Evolutionary conservation across 805 yeast genomes (phyloP).

Genomic region (Kuraishia molischiana): DNA sequence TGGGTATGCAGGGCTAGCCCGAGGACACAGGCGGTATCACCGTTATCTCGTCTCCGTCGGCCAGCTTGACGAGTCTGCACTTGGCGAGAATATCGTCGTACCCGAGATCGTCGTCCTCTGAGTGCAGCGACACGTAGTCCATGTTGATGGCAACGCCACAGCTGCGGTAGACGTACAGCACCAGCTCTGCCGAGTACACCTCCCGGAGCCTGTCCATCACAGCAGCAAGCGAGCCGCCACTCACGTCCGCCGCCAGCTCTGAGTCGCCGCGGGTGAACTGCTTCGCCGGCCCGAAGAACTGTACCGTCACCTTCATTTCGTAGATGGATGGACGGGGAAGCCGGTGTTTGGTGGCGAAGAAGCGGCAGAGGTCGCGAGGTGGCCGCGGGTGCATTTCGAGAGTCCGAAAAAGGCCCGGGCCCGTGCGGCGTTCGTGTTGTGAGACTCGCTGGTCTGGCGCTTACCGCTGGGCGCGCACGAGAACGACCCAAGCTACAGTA

Average conservation of each 20-base stretch:
- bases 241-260: constrained; percentile 4
- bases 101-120: constrained; percentile 5
- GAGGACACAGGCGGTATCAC: constrained; percentile 22
- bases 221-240: too few relatives aligned
- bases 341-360: too few relatives aligned
- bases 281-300: constrained; percentile 22
- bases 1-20: constrained; percentile 8
- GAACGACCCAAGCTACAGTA: too few relatives aligned
- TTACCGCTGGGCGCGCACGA: too few relatives aligned
- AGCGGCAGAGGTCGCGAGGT: too few relatives aligned
- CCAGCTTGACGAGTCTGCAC: constrained; percentile 3
- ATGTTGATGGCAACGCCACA: constrained; percentile 19
- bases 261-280: constrained; percentile 9
- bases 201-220: constrained; percentile 7
- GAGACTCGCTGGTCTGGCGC: too few relatives aligned
- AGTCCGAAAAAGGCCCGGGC: too few relatives aligned
- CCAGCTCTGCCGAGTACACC: constrained; percentile 12
- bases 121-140: constrained; percentile 12
- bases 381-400: too few relatives aligned
- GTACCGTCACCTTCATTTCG: constrained; percentile 10
- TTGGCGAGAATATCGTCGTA: constrained; percentile 4
- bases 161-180: constrained; percentile 9
- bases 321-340: too few relatives aligned
- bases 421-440: too few relatives aligned
- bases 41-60: constrained; percentile 12